Percentiles rank a stretch among this genome's conserved stretches.
These are phyloP conservation scores for Cladorrhinum samala DNA, from an alignment of 495 filamentous ascomycete species.

Conservation along the genomic window DNA sequence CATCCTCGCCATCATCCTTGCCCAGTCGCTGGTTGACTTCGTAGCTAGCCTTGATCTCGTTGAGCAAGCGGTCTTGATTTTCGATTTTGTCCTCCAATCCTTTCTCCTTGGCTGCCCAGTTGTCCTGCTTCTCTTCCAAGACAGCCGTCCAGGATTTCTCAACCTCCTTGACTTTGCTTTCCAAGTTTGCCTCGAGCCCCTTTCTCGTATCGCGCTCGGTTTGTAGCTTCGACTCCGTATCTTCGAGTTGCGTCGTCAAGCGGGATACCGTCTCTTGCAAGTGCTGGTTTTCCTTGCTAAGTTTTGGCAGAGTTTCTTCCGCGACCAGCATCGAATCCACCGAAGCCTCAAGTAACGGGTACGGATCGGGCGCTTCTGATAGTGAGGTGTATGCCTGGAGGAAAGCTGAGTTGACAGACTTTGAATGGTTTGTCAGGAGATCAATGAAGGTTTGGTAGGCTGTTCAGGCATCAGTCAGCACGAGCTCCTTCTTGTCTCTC, in stretches of 20 bases:
- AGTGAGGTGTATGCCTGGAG: conserved; percentile 86
- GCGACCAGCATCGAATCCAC: conserved; percentile 87
- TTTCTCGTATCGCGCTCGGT: conserved; percentile 65
- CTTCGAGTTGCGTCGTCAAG: conserved; percentile 89
- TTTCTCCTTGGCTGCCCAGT: conserved; percentile 94
- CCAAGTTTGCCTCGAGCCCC: conserved; percentile 68
- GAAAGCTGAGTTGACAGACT: conserved; percentile 85
- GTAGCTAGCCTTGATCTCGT: conserved; percentile 93
- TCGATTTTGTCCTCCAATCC: conserved; percentile 88
- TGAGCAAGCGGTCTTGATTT: conserved; percentile 85
- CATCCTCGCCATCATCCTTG: conserved; percentile 57
- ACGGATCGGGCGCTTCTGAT: conserved; percentile 94
- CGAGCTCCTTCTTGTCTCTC: not conserved
- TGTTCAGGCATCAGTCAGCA: conserved; percentile 28
- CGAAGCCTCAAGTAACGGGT: conserved; percentile 91
- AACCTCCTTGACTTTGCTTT: conserved; percentile 73
- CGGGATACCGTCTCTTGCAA: conserved; percentile 70
- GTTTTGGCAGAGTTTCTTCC: conserved; percentile 82
- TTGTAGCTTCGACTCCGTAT: conserved; percentile 69
- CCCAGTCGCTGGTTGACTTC: conserved; percentile 91
- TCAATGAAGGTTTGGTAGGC: conserved; percentile 98
- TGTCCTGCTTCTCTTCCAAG: conserved; percentile 89
- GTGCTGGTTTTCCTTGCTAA: conserved; percentile 80
- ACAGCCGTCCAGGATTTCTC: conserved; percentile 88
- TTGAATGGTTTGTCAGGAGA: conserved; percentile 87